Conservation (phyloP, 2,329 filamentous ascomycete species). For the Alternaria consortialis region DNA sequence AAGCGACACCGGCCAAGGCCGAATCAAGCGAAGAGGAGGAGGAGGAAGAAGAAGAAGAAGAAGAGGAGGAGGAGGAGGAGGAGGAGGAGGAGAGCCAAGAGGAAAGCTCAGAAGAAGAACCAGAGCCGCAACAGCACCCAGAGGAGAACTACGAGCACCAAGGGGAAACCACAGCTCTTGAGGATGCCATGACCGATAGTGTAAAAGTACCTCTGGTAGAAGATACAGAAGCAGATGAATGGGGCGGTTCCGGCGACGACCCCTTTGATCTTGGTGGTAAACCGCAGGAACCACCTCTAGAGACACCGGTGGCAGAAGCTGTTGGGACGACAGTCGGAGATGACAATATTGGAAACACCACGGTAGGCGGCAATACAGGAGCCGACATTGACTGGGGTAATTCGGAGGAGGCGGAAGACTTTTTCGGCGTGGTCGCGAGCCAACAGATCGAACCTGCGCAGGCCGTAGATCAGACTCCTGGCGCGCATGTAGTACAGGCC, state of each 20-base stretch:
- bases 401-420: slow-evolving; percentile 46
- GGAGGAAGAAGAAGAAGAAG: slow-evolving; percentile 45
- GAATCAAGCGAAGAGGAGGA: slow-evolving; percentile 27
- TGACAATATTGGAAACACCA: slow-evolving; percentile 41
- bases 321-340: slow-evolving; percentile 45
- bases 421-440: slow-evolving; percentile 29
- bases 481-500: slow-evolving; percentile 29
- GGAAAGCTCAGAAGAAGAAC: slow-evolving; percentile 22
- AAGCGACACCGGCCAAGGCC: slow-evolving; percentile 1
- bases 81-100: slow-evolving; percentile 49
- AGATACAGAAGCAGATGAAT: slow-evolving; percentile 52
- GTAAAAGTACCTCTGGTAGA: slow-evolving; percentile 53
- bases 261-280: slow-evolving; percentile 42
- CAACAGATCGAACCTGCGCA: slow-evolving; percentile 29
- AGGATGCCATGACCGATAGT: slow-evolving; percentile 57
- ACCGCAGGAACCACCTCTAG: slow-evolving; percentile 33
- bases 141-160: slow-evolving; percentile 58
- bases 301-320: slow-evolving; percentile 38
- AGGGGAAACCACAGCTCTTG: slow-evolving; percentile 55
- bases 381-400: slow-evolving; percentile 49
- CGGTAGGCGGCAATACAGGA: slow-evolving; percentile 40
- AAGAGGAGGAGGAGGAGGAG: slow-evolving; percentile 35
- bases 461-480: slow-evolving; percentile 26
- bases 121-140: slow-evolving; percentile 26
- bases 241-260: slow-evolving; percentile 41